These are phyloP conservation scores for Jacaranda mimosifolia DNA, from an alignment of 257 asterid species.

Conservation along the genomic window DNA sequence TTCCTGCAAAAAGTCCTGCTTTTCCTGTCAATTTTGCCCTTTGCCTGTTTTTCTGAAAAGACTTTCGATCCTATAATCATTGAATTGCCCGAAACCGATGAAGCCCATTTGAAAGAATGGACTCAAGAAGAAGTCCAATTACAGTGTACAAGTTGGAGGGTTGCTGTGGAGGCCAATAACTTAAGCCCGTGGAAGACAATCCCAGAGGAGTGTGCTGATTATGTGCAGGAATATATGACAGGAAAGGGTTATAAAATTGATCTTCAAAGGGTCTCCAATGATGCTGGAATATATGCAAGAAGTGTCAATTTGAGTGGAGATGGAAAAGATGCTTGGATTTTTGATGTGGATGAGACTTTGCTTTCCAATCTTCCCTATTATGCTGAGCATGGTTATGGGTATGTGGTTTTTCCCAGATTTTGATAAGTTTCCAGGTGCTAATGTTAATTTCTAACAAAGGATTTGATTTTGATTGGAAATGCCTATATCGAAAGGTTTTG, in stretches of 20 bases:
- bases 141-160: slow-evolving; percentile 74
- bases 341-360: slow-evolving; percentile 81
- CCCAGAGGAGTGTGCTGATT: slow-evolving; percentile 66
- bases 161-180: slow-evolving; percentile 71
- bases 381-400: slow-evolving; percentile 74
- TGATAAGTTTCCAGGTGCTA: neutral
- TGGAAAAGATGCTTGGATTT: slow-evolving; percentile 76
- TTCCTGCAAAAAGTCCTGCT: slow-evolving; percentile 36
- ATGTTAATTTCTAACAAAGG: neutral
- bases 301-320: slow-evolving; percentile 56
- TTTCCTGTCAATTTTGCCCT: slow-evolving; percentile 43
- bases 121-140: slow-evolving; percentile 36
- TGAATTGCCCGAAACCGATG: slow-evolving; percentile 40
- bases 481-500: neutral
- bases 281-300: slow-evolving; percentile 56
- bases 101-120: slow-evolving; percentile 35
- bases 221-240: slow-evolving; percentile 60
- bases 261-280: slow-evolving; percentile 59
- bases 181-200: slow-evolving; percentile 67
- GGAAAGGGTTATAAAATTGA: slow-evolving; percentile 58
- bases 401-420: slow-evolving; percentile 16
- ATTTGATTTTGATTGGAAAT: slow-evolving; percentile 21
- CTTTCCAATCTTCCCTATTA: slow-evolving; percentile 82
- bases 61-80: slow-evolving; percentile 17
- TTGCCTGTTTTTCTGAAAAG: slow-evolving; percentile 36